phyloP scores from a whole-genome alignment of 1,284 basidiomycete genomes.

The Puccinia coronata region DNA sequence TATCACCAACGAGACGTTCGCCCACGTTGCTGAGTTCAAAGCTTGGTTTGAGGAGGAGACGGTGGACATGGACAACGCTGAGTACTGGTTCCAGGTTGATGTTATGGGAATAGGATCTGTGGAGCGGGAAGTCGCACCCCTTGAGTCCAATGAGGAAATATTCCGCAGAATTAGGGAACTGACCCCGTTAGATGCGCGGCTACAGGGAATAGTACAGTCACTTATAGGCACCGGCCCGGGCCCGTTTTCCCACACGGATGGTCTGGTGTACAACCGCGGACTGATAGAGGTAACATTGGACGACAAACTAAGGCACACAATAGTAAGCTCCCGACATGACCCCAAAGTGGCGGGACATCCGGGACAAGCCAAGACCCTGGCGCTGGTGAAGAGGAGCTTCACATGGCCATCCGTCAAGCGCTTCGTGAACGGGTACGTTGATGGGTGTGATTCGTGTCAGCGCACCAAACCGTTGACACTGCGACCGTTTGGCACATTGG shows the following conservation, averaged over 20 bases:
- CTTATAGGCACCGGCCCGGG: too few relatives aligned
- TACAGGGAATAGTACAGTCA: not conserved
- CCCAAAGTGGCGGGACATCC: too few relatives aligned
- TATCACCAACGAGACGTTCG: not conserved
- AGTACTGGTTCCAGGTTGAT: not conserved
- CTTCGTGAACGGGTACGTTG: too few relatives aligned
- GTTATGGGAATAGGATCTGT: not conserved
- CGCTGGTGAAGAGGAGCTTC: too few relatives aligned
- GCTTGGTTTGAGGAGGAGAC: not conserved
- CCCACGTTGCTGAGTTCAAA: not conserved
- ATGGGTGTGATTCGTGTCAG: too few relatives aligned
- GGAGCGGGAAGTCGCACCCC: too few relatives aligned
- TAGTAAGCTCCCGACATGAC: too few relatives aligned
- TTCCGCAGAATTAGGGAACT: not conserved
- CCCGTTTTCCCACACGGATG: not conserved
- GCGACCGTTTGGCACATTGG: conserved; percentile 59
- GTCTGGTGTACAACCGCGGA: not conserved
- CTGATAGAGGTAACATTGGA: not conserved
- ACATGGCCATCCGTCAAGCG: too few relatives aligned
- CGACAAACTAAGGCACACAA: not conserved
- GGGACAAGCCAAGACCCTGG: too few relatives aligned
- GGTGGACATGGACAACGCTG: not conserved
- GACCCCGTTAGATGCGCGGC: not conserved
- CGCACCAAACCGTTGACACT: conserved; percentile 57
- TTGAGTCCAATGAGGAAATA: not conserved